Evolutionary conservation across 345 rosid species (phyloP).

Genomic region (Rhodamnia rubescens): DNA sequence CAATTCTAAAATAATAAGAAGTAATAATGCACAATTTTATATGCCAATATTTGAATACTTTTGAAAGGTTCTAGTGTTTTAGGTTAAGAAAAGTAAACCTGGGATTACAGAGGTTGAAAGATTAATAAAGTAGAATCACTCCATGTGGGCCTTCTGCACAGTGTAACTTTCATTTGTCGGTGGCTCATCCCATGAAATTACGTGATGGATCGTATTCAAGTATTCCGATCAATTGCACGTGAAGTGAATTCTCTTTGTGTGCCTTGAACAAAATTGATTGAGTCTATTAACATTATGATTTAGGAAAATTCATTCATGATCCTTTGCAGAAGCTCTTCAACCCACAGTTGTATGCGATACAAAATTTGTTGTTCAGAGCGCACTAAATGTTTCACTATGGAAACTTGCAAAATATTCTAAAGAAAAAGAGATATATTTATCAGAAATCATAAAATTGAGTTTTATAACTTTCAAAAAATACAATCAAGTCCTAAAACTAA

Average conservation of each 20-base stretch:
- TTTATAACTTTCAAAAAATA: no score
- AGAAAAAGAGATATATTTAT: no score
- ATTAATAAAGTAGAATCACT: neutral
- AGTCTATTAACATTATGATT: neutral
- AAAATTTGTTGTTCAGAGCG: no score
- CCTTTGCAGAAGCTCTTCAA: neutral
- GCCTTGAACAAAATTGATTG: neutral
- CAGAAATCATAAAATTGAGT: no score
- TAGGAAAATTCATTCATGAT: neutral
- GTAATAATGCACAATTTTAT: neutral
- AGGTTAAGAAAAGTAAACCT: neutral
- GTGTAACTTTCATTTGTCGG: no score
- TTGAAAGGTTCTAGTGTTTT: neutral
- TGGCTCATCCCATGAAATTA: neutral
- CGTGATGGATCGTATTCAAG: neutral
- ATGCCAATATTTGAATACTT: neutral
- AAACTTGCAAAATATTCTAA: no score
- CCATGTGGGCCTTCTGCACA: neutral
- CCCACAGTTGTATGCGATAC: neutral
- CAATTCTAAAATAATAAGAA: neutral
- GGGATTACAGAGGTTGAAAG: neutral
- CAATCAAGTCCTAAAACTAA: no score
- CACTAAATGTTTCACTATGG: no score
- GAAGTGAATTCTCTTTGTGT: neutral
- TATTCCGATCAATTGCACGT: neutral